Evolutionary conservation across 2,329 filamentous ascomycete species (phyloP).

Genomic region (Periglandula ipomoeae): DNA sequence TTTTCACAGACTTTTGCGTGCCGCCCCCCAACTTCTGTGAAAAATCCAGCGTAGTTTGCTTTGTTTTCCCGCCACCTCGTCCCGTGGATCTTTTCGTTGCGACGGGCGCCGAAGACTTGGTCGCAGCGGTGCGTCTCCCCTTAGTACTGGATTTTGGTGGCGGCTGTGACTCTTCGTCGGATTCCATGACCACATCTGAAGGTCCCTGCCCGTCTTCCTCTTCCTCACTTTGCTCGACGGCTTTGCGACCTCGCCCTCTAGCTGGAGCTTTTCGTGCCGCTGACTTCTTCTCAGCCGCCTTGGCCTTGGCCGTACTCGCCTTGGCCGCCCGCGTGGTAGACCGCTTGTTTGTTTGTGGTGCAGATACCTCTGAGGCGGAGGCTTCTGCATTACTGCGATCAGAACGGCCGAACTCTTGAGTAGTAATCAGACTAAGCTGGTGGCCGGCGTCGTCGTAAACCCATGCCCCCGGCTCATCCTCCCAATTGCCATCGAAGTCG

Average conservation of each 20-base stretch:
- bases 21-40: slow-evolving; percentile 30
- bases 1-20: slow-evolving; percentile 42
- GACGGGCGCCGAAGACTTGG: slow-evolving; percentile 9
- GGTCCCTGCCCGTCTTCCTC: slow-evolving; percentile 37
- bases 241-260: slow-evolving; percentile 29
- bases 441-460: slow-evolving; percentile 21
- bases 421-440: slow-evolving; percentile 9
- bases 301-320: slow-evolving; percentile 15
- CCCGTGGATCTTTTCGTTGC: slow-evolving; percentile 18
- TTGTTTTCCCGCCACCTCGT: slow-evolving; percentile 13
- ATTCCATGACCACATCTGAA: slow-evolving; percentile 44
- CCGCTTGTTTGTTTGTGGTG: slow-evolving; percentile 23
- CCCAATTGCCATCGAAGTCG: slow-evolving; percentile 83
- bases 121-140: slow-evolving; percentile 14
- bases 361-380: slow-evolving; percentile 17
- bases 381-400: slow-evolving; percentile 15
- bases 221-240: slow-evolving; percentile 24
- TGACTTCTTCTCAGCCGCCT: slow-evolving; percentile 28
- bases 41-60: slow-evolving; percentile 26
- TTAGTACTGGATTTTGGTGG: slow-evolving; percentile 25
- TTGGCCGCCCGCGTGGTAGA: slow-evolving; percentile 22
- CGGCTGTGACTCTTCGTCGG: slow-evolving; percentile 35
- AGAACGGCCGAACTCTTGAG: slow-evolving; percentile 8
- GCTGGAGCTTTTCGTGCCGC: slow-evolving; percentile 37
- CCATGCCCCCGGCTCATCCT: slow-evolving; percentile 60